A percentile compares a stretch with the other conserved stretches of the same genome.
These are phyloP conservation scores for Umbelopsis isabellina DNA, from an alignment of 192 early-diverging fungal species.

Conservation along the genomic window DNA sequence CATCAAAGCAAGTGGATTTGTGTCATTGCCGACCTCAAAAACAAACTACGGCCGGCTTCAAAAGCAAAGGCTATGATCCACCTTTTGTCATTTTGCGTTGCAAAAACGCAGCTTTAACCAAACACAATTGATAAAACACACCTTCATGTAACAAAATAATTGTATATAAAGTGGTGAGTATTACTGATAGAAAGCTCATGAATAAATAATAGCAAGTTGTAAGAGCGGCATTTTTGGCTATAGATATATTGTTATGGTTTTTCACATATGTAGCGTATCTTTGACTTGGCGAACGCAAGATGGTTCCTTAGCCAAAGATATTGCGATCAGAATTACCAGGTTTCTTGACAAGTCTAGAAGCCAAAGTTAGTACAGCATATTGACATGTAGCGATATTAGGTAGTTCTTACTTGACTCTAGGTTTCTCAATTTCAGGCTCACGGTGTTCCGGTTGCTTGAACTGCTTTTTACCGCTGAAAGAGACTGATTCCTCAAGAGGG, in stretches of 20 bases:
- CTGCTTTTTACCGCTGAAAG: not conserved
- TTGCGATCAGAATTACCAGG: slow-evolving; percentile 4
- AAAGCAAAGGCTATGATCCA: slow-evolving; percentile 43
- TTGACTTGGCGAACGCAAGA: not conserved
- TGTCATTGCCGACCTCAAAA: slow-evolving; percentile 43
- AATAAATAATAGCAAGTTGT: too few species aligned
- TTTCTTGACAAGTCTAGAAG: slow-evolving; percentile 6
- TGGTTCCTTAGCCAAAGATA: slow-evolving; percentile 22
- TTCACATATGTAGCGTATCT: not conserved
- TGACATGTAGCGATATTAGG: not conserved
- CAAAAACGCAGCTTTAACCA: slow-evolving; percentile 25
- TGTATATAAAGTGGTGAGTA: slow-evolving; percentile 23
- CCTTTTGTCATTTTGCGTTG: slow-evolving; percentile 43
- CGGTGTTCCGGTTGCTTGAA: slow-evolving; percentile 11
- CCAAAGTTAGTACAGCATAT: not conserved
- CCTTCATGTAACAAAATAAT: slow-evolving; percentile 17
- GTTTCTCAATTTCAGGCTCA: slow-evolving; percentile 3
- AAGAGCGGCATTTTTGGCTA: too few species aligned
- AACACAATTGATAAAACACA: slow-evolving; percentile 2
- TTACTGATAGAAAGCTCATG: slow-evolving; percentile 6
- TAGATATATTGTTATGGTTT: not conserved
- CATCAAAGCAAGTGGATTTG: slow-evolving; percentile 21
- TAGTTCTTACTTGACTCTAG: slow-evolving; percentile 1
- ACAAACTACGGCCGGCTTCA: slow-evolving; percentile 37
- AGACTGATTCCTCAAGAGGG: not conserved